These are phyloP conservation scores for Myxozyma neotropica DNA, from an alignment of 805 yeast genomes.

Conservation along the genomic window DNA sequence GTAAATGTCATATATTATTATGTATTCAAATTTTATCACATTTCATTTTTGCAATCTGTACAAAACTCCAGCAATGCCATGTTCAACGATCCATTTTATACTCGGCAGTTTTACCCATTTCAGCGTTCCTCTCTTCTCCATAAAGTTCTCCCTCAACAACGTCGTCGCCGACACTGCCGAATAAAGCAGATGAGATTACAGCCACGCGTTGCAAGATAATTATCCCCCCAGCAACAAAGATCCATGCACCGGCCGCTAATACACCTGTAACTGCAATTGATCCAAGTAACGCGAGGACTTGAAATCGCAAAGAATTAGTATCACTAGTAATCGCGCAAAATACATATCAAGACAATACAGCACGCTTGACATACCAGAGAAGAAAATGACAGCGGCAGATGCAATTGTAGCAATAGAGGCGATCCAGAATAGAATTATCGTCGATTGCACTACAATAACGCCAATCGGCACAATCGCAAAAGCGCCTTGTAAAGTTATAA, in stretches of 20 bases:
- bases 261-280: conserved; percentile 1
- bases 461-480: conserved; percentile 19
- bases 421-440: not conserved
- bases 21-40: too few species aligned
- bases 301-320: not conserved
- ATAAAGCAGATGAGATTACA: not conserved
- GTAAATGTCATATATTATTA: too few species aligned
- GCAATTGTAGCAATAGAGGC: not conserved
- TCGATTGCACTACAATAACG: not conserved
- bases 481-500: conserved; percentile 19
- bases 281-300: conserved; percentile 5
- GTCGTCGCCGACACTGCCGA: not conserved
- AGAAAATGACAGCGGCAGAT: not conserved
- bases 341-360: too few species aligned
- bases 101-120: too few species aligned
- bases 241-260: conserved; percentile 15
- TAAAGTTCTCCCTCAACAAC: too few species aligned
- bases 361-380: not conserved
- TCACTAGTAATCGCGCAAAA: not conserved
- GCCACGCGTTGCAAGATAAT: not conserved
- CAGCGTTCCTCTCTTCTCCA: too few species aligned
- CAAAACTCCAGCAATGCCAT: not conserved
- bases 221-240: conserved; percentile 12
- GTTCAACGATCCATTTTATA: too few species aligned
- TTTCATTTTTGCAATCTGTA: not conserved